Evolutionary conservation across 371 early-diverging fungal species (phyloP).

Genomic region (Cokeromyces recurvatus): DNA sequence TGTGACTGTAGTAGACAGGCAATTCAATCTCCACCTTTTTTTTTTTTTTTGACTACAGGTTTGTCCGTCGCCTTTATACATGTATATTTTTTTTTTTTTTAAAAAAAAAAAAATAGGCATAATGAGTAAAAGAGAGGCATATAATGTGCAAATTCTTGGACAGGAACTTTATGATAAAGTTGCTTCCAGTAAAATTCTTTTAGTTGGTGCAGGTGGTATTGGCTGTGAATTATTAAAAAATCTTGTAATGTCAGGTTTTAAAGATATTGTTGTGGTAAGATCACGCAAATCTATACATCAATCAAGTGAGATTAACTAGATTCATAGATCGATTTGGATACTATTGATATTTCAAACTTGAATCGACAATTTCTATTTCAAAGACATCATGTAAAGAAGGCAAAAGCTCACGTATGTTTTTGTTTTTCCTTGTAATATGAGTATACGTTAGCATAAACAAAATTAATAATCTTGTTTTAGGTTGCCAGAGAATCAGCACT

Average conservation of each 20-base stretch:
- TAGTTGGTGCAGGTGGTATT: constrained; percentile 97
- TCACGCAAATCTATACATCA: not conserved
- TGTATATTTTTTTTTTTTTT: too few species aligned
- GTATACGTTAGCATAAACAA: too few species aligned
- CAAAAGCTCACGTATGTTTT: constrained; percentile 77
- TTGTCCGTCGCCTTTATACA: too few species aligned
- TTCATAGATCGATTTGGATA: constrained; percentile 91
- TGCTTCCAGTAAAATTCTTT: constrained; percentile 46
- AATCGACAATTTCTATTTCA: constrained; percentile 99
- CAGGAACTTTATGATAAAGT: constrained; percentile 33
- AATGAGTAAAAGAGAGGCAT: constrained; percentile 22
- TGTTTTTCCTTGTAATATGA: too few species aligned
- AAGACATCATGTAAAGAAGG: constrained; percentile 85
- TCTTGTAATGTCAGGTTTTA: constrained; percentile 87
- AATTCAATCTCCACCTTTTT: too few species aligned
- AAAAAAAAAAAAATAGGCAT: too few species aligned
- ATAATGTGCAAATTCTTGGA: constrained; percentile 36
- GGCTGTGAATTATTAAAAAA: constrained; percentile 99
- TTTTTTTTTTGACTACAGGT: too few species aligned
- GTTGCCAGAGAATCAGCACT: constrained; percentile 76
- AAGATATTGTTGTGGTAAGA: constrained; percentile 71
- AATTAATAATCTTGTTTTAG: too few species aligned
- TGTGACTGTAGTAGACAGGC: too few species aligned
- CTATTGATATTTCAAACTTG: constrained; percentile 97
- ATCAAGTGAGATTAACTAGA: not conserved